Evolutionary conservation across 176 grass and related monocot genomes (phyloP).

Genomic region (Juncus inflexus): DNA sequence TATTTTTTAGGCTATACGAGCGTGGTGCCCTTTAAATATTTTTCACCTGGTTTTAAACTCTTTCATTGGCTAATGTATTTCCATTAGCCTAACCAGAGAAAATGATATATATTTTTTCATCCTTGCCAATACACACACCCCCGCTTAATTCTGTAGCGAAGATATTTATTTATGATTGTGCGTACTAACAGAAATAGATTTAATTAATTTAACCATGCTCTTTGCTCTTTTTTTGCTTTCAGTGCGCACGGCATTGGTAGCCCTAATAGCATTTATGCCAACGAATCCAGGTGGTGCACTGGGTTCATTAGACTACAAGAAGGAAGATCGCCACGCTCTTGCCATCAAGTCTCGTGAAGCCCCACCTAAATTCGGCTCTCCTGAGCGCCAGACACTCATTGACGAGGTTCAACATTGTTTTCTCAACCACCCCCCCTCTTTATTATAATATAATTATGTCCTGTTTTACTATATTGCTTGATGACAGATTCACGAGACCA

Average conservation of each 20-base stretch:
- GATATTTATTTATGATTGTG: neutral
- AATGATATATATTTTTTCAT: conserved; percentile 14
- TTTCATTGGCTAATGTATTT: neutral
- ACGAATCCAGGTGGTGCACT: conserved; percentile 87
- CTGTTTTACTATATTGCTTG: no score
- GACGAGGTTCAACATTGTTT: conserved; percentile 70
- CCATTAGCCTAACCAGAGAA: conserved; percentile 7
- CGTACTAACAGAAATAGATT: neutral
- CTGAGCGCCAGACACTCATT: conserved; percentile 88
- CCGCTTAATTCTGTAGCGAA: neutral
- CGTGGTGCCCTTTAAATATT: conserved; percentile 20
- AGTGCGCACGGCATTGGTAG: conserved; percentile 94
- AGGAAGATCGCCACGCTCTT: conserved; percentile 69
- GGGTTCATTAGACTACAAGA: conserved; percentile 89
- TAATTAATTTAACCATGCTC: neutral
- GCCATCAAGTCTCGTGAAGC: conserved; percentile 76
- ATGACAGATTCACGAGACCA: conserved; percentile 78
- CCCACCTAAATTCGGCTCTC: conserved; percentile 67
- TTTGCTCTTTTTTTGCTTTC: conserved; percentile 16
- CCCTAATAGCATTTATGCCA: conserved; percentile 96
- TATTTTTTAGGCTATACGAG: conserved; percentile 24
- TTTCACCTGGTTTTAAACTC: conserved; percentile 15
- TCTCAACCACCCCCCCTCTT: no score
- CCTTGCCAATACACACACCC: neutral
- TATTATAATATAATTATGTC: no score